Evolutionary conservation across 306 rosid genomes (phyloP), one percentile per base, ranked within the genome.

Genomic region (Herpetospermum pedunculosum): DNA sequence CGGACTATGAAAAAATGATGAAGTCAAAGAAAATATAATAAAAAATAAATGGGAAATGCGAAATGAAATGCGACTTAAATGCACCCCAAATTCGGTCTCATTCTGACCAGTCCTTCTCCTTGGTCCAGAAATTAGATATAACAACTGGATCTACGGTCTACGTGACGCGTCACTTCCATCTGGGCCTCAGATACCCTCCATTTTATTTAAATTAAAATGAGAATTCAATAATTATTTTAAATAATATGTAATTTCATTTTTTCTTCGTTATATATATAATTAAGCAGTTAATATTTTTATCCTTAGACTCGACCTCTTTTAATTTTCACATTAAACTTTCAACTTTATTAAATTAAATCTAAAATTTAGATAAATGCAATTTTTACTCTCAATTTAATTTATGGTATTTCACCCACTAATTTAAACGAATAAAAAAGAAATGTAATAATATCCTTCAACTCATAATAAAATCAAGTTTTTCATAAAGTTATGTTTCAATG

Each of bases 1-100:
- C 76, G 46, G 53, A 68, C 70, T 32, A 68, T 44, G 15, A 25
- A 74, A 74, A 79, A 79, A 41, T n/a, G 21, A 28, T 23, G n/a
- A 26, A 43, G 73, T 68, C 21, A 44, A 44, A 5, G 4, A 53
- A 50, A 29, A 28, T 15, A 14, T 13, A 37, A 29, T 2, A 23
- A 59, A 57, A 52, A 53, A 26, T 7, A 7, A 70, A 28, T 26
- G 34, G 49, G 70, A 73, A 79, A 79, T 75, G 47, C 76, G 65
- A 69, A 80, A 80, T 55, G 78, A 75, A 79, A 75, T 75, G 81
- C 81, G 78, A n/a, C 16, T 75, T 55, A 74, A 65, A 79, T 74
- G 79, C 83, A 70, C 74, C 26, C 12, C 74, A 70, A 70, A 70
- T 70, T 70, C 74, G 28, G 43, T 70, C 57, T 47, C 43, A 16